Percentiles rank a stretch among this genome's conserved stretches.
Evolutionary conservation across 768 basidiomycete species (phyloP).

Genomic region (Xerocomus potaroensis): DNA sequence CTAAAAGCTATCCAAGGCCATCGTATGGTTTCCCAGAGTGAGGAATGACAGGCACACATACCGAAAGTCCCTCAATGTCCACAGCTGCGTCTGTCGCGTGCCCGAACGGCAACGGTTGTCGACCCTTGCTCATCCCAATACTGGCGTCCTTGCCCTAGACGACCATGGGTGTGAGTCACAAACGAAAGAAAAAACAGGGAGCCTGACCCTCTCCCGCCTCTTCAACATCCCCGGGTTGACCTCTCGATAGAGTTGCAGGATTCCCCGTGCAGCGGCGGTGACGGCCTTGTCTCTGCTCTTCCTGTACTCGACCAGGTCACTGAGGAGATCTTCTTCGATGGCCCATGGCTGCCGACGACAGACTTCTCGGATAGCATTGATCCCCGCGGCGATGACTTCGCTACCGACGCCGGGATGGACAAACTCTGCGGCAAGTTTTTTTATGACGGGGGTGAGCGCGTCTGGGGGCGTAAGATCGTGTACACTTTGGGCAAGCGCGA

Average conservation of each 20-base stretch:
- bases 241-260: constrained; percentile 91
- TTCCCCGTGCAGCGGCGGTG: constrained; percentile 79
- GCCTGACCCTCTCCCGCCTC: constrained; percentile 74
- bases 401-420: constrained; percentile 95
- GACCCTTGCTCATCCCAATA: constrained; percentile 64
- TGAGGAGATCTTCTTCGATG: constrained; percentile 92
- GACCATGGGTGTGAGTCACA: background rate
- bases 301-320: constrained; percentile 90
- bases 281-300: constrained; percentile 96
- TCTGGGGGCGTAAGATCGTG: constrained; percentile 96
- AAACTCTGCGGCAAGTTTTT: constrained; percentile 92
- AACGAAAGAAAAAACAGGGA: background rate
- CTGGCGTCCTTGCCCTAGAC: constrained; percentile 84
- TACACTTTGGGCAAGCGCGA: constrained; percentile 88
- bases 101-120: constrained; percentile 76
- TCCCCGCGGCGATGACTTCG: constrained; percentile 94
- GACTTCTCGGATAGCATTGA: constrained; percentile 94
- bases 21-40: background rate
- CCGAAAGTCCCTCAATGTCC: constrained; percentile 87
- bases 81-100: constrained; percentile 68
- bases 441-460: constrained; percentile 80
- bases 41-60: constrained; percentile 36
- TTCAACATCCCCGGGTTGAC: constrained; percentile 93
- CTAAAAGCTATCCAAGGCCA: constrained; percentile 57
- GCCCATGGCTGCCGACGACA: constrained; percentile 93